These are phyloP conservation scores for Biancaea sappan DNA, from an alignment of 306 rosid genomes.

Conservation along the genomic window DNA sequence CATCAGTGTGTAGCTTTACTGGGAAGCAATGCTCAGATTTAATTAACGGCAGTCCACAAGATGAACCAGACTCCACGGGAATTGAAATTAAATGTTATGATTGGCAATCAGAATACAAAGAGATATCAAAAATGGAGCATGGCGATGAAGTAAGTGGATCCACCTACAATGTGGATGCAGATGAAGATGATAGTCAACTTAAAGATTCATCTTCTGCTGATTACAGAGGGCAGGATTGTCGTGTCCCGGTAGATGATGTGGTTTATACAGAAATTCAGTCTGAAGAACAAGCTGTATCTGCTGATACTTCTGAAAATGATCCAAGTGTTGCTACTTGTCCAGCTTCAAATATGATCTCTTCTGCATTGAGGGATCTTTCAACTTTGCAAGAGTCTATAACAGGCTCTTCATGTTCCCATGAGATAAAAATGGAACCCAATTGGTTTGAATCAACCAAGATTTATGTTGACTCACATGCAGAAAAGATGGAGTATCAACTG, in stretches of 20 bases:
- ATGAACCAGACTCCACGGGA: conserved; percentile 45
- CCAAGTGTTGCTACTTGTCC: conserved; percentile 28
- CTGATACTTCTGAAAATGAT: conserved; percentile 30
- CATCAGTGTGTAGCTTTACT: conserved; percentile 22
- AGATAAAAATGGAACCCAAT: conserved; percentile 37
- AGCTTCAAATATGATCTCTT: conserved; percentile 39
- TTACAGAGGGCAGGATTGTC: conserved; percentile 32
- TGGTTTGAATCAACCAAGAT: conserved; percentile 43
- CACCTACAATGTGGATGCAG: conserved; percentile 37
- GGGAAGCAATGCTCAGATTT: conserved; percentile 32
- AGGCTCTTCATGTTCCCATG: conserved; percentile 35
- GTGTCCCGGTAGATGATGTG: conserved; percentile 32
- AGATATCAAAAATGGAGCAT: conserved; percentile 37
- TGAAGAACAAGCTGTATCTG: conserved; percentile 28
- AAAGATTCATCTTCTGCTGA: conserved; percentile 41
- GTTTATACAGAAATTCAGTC: conserved; percentile 29
- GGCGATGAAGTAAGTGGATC: conserved; percentile 42
- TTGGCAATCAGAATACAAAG: conserved; percentile 39
- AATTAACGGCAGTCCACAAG: conserved; percentile 36
- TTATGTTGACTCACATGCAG: conserved; percentile 36
- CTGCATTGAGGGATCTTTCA: conserved; percentile 40
- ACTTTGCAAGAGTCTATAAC: conserved; percentile 39
- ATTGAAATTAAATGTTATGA: conserved; percentile 33
- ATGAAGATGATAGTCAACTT: conserved; percentile 39
- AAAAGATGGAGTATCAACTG: conserved; percentile 31